Evolutionary conservation across 805 yeast genomes (phyloP), one percentile per base, ranked within the genome.

Genomic region (Yarrowia deformans): DNA sequence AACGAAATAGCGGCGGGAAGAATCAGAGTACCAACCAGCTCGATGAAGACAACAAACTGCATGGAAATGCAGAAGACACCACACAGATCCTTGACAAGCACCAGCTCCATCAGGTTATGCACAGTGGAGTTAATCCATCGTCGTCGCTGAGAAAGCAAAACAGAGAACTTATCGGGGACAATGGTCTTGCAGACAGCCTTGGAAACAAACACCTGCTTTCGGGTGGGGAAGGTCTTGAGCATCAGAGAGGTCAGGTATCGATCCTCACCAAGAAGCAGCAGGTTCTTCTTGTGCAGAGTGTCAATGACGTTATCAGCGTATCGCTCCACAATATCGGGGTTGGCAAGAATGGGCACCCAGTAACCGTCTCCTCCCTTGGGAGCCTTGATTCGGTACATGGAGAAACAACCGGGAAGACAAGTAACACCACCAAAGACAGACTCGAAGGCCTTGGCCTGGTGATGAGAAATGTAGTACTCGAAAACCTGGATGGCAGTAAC

Each of bases 61-160:
- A 93, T 93, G 1, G 97, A 92, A 74, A 92, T 90, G 74, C 97
- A 93, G 78, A 93, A 93, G 0, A 96, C 91, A 73, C 98, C 98
- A 84, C 98, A 93, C 72, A 93, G 83, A 78, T 93, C 97, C 70
- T 88, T 88, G 46, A 93, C 94, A 72, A 91, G 79, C 1, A 89
- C 90, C 74, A 93, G 85, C 77, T 93, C 98, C 90, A 93, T 86
- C 78, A 93, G 84, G 76, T 93, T 93, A 78, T 93, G 98, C 35
- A 93, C 95, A 0, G 98, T 93, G 3, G 97, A 93, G 78, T 93
- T 93, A 73, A 93, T 93, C 98, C 98, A 93, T 78, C 98, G 90
- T 81, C 98, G 91, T 78, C 98, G 88, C 78, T 93, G 98, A 0
- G 97, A 93, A 58, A 93, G 81, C 71, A 93, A 81, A 68, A 93